Conservation (phyloP, 371 early-diverging fungal species). For the Apophysomyces trapeziformis region DNA sequence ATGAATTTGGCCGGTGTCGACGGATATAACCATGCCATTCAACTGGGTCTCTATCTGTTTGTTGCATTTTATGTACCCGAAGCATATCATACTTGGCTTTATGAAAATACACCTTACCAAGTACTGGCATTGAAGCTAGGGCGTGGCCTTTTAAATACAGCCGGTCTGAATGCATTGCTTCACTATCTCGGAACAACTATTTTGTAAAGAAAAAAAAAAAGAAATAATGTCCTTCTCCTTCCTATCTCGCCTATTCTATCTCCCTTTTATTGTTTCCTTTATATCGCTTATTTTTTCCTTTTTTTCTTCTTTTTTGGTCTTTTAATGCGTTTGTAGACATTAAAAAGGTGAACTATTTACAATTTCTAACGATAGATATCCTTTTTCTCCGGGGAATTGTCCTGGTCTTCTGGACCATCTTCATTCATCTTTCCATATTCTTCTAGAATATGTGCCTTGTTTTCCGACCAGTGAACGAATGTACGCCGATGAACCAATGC, state of each 20-base stretch:
- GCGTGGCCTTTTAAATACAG: slow-evolving; percentile 19
- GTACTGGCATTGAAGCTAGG: slow-evolving; percentile 14
- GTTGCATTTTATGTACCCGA: slow-evolving; percentile 20
- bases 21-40: slow-evolving; percentile 20
- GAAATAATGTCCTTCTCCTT: neutral
- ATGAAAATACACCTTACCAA: slow-evolving; percentile 17
- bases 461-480: slow-evolving; percentile 75
- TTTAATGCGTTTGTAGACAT: no score
- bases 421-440: slow-evolving; percentile 45
- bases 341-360: neutral
- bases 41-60: slow-evolving; percentile 23
- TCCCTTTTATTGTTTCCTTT: neutral
- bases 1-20: slow-evolving; percentile 25
- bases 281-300: neutral
- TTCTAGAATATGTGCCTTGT: slow-evolving; percentile 60
- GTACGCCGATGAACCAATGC: slow-evolving; percentile 58
- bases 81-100: slow-evolving; percentile 14
- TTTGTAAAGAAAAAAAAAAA: neutral
- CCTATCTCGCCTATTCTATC: neutral
- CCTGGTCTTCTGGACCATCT: slow-evolving; percentile 5
- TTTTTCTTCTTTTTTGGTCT: no score
- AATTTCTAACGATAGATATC: neutral
- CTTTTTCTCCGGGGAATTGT: neutral
- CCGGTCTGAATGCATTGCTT: slow-evolving; percentile 16
- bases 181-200: slow-evolving; percentile 24